Conservation (phyloP, 2,329 filamentous ascomycete species). For the Alternaria alternata region DNA sequence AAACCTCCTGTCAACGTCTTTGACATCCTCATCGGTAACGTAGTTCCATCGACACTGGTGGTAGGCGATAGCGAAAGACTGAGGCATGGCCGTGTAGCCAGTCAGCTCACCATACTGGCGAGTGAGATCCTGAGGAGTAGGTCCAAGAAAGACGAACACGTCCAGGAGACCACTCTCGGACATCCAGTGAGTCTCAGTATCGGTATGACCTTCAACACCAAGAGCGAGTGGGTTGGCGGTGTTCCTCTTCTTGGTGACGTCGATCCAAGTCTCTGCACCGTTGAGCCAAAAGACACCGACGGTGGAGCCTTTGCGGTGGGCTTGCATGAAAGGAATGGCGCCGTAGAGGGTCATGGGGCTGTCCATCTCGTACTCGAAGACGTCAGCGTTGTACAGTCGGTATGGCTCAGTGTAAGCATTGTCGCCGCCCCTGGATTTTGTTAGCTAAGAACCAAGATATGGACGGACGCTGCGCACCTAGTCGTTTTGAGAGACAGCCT, state of each 20-base stretch:
- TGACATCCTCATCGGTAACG: constrained; percentile 94
- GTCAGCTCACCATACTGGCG: constrained; percentile 88
- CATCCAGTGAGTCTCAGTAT: constrained; percentile 94
- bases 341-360: constrained; percentile 99
- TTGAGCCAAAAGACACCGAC: constrained; percentile 99
- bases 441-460: constrained; percentile 1
- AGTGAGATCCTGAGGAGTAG: constrained; percentile 81
- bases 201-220: constrained; percentile 72
- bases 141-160: constrained; percentile 92
- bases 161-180: constrained; percentile 91
- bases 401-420: constrained; percentile 90
- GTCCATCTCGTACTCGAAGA: constrained; percentile 96
- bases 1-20: constrained; percentile 94
- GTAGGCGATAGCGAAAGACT: constrained; percentile 90
- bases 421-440: constrained; percentile 69
- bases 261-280: constrained; percentile 95
- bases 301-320: constrained; percentile 89
- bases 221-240: constrained; percentile 79
- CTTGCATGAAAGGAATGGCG: constrained; percentile 97
- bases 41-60: constrained; percentile 99
- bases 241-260: constrained; percentile 82
- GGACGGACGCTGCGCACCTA: constrained; percentile 56
- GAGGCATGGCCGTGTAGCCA: constrained; percentile 87
- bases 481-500: constrained; percentile 89
- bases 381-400: constrained; percentile 93